phyloP scores from a whole-genome alignment of 208 protist species.

The Acanthamoeba lugdunensis region DNA sequence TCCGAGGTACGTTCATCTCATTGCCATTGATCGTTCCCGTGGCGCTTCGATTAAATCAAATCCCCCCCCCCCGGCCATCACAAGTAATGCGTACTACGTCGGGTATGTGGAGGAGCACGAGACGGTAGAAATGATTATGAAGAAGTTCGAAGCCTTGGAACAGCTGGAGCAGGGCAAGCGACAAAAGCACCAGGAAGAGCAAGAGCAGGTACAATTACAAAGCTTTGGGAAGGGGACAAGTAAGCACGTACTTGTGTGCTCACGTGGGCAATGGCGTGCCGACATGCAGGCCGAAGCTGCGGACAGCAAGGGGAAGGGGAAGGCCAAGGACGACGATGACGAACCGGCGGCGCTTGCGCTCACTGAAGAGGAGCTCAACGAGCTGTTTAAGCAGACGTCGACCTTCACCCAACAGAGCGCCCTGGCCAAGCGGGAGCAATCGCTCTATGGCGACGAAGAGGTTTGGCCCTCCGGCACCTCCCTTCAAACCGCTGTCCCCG shows the following conservation, averaged over 20 bases:
- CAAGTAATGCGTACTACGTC: constrained; percentile 71
- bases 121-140: constrained; percentile 82
- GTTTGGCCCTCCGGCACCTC: not conserved
- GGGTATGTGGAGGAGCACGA: constrained; percentile 84
- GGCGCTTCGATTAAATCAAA: not conserved
- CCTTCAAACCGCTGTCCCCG: too few relatives aligned
- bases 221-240: not conserved
- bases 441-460: constrained; percentile 62
- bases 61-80: not conserved
- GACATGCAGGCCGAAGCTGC: not conserved
- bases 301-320: constrained; percentile 40
- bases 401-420: constrained; percentile 53
- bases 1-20: not conserved
- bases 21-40: not conserved
- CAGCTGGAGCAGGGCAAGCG: constrained; percentile 59
- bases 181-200: not conserved
- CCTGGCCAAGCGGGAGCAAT: constrained; percentile 27
- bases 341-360: not conserved
- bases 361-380: constrained; percentile 76
- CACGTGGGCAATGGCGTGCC: not conserved
- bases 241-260: not conserved
- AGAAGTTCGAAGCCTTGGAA: constrained; percentile 83
- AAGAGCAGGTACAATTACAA: not conserved
- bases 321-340: constrained; percentile 67
- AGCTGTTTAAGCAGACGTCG: constrained; percentile 79